These are phyloP conservation scores for Lachnellula arida DNA, from an alignment of 2,329 filamentous ascomycete species.

Conservation along the genomic window DNA sequence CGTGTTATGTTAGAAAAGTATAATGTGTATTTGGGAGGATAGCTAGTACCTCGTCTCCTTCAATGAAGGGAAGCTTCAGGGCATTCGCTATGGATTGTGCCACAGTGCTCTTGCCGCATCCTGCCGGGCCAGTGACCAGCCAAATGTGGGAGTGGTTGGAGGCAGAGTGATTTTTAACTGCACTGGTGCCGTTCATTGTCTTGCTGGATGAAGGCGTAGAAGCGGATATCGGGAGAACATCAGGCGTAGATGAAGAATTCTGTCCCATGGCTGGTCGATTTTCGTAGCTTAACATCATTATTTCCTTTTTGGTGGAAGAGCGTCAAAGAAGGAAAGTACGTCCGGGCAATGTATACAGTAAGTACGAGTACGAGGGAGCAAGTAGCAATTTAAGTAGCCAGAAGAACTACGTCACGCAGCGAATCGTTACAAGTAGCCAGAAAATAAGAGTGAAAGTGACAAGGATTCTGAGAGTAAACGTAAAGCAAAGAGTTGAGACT, in stretches of 20 bases:
- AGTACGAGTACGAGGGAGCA: neutral
- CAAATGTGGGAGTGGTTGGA: constrained; percentile 61
- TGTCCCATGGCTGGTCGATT: constrained; percentile 25
- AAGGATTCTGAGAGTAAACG: neutral
- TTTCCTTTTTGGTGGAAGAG: neutral
- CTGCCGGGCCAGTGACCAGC: constrained; percentile 74
- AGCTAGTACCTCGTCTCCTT: constrained; percentile 68
- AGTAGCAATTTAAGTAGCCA: neutral
- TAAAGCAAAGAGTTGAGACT: neutral
- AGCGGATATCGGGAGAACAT: constrained; percentile 23
- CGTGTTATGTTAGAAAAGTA: constrained; percentile 13
- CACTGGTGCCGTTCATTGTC: constrained; percentile 14
- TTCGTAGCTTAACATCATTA: constrained; percentile 29
- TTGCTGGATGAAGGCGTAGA: constrained; percentile 7
- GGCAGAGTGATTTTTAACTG: constrained; percentile 15
- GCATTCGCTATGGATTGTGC: constrained; percentile 58
- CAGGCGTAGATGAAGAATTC: constrained; percentile 20
- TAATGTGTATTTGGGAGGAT: neutral
- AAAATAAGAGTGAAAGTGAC: constrained; percentile 7
- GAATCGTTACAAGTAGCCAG: neutral
- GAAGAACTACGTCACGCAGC: neutral
- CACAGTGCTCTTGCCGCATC: constrained; percentile 75
- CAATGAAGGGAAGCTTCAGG: constrained; percentile 66
- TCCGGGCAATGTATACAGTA: too few relatives aligned
- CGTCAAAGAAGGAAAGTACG: neutral